Evolutionary conservation across 202 grass and related monocot species (phyloP).

Genomic region (Musa balbisiana): DNA sequence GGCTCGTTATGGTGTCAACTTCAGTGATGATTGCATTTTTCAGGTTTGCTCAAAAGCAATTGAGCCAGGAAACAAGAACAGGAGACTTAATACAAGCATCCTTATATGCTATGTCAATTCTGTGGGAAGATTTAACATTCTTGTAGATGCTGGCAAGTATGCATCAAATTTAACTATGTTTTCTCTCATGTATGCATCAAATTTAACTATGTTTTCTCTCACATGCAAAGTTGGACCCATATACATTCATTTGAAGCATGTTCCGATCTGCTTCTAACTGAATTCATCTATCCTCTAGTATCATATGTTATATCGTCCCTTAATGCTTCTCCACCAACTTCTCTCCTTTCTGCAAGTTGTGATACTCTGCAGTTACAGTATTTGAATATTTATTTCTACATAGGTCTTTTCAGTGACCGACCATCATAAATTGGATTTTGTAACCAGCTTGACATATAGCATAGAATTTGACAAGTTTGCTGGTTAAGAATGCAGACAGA

Average conservation of each 20-base stretch:
- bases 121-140: slow-evolving; percentile 56
- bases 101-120: slow-evolving; percentile 49
- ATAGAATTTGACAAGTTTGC: neutral
- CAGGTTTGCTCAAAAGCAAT: slow-evolving; percentile 73
- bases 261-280: neutral
- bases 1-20: neutral
- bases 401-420: neutral
- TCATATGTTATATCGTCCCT: neutral
- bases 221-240: neutral
- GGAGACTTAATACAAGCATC: slow-evolving; percentile 82
- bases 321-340: neutral
- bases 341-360: neutral
- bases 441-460: neutral
- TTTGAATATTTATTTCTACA: neutral
- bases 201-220: neutral
- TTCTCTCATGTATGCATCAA: slow-evolving; percentile 45
- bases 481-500: neutral
- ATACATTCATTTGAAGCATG: neutral
- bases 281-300: neutral
- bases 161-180: slow-evolving; percentile 11
- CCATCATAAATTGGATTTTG: neutral
- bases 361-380: neutral
- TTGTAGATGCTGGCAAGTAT: slow-evolving; percentile 88
- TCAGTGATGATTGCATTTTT: slow-evolving; percentile 3
- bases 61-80: slow-evolving; percentile 54